Conservation (phyloP, 2,329 filamentous ascomycete species). For the Aphanocladium album region DNA sequence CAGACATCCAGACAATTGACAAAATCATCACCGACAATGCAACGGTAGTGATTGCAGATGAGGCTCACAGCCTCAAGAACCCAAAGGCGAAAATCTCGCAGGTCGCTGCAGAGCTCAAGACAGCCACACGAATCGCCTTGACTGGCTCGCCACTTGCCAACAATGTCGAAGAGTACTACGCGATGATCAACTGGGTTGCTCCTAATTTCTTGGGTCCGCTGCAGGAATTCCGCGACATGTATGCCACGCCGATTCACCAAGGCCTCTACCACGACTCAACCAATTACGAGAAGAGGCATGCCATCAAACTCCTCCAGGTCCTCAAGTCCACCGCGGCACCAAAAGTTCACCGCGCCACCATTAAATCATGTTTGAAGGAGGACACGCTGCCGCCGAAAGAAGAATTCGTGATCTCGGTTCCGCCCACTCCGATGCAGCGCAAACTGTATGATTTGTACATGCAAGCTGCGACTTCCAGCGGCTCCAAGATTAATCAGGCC, state of each 20-base stretch:
- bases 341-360: constrained; percentile 72
- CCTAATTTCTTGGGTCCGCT: constrained; percentile 68
- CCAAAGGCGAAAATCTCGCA: constrained; percentile 44
- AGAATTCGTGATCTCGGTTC: constrained; percentile 76
- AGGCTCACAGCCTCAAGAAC: constrained; percentile 79
- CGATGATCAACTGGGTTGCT: constrained; percentile 85
- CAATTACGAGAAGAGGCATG: constrained; percentile 47
- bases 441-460: constrained; percentile 54
- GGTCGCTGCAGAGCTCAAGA: constrained; percentile 55
- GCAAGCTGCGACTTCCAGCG: constrained; percentile 9
- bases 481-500: constrained; percentile 10
- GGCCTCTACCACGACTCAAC: constrained; percentile 66
- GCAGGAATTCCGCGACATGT: constrained; percentile 65
- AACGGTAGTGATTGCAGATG: constrained; percentile 75
- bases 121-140: constrained; percentile 70
- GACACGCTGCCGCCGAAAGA: constrained; percentile 64
- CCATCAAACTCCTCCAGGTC: constrained; percentile 62
- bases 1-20: constrained; percentile 24
- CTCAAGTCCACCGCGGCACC: constrained; percentile 68
- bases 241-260: constrained; percentile 64
- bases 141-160: constrained; percentile 86
- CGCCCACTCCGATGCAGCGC: constrained; percentile 61
- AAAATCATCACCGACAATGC: constrained; percentile 54
- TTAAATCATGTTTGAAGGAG: constrained; percentile 55
- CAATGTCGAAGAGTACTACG: constrained; percentile 75